phyloP scores from a whole-genome alignment of 1,284 basidiomycete species.

The Ganoderma boninense region DNA sequence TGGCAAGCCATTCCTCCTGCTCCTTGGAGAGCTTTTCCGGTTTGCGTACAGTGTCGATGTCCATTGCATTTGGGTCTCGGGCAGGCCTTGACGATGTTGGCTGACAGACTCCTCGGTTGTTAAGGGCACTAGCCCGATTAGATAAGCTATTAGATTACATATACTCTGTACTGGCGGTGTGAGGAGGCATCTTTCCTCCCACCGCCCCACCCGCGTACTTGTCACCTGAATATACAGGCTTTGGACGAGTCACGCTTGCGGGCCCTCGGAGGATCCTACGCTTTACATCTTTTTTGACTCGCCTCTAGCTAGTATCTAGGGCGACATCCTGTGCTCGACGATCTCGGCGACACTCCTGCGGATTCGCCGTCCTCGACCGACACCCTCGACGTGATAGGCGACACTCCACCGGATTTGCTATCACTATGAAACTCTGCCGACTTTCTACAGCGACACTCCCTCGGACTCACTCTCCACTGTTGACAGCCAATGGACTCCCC shows the following conservation, averaged over 20 bases:
- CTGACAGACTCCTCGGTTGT: no score
- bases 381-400: no score
- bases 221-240: neutral
- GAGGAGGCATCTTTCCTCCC: neutral
- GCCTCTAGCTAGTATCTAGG: neutral
- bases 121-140: no score
- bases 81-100: no score
- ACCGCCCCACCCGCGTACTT: neutral
- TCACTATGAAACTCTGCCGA: no score
- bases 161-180: neutral
- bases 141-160: neutral
- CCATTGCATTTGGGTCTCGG: no score
- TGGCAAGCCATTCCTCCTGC: no score
- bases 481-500: neutral
- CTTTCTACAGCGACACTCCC: neutral
- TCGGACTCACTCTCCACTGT: neutral
- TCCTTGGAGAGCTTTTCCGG: no score
- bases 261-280: neutral
- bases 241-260: neutral
- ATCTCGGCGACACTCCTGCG: neutral
- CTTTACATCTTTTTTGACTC: conserved; percentile 3
- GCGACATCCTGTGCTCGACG: neutral
- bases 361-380: no score
- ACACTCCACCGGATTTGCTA: no score
- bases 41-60: no score